Evolutionary conservation across 805 yeast genomes (phyloP).

Genomic region (Kodamaea kaohsiungensis): DNA sequence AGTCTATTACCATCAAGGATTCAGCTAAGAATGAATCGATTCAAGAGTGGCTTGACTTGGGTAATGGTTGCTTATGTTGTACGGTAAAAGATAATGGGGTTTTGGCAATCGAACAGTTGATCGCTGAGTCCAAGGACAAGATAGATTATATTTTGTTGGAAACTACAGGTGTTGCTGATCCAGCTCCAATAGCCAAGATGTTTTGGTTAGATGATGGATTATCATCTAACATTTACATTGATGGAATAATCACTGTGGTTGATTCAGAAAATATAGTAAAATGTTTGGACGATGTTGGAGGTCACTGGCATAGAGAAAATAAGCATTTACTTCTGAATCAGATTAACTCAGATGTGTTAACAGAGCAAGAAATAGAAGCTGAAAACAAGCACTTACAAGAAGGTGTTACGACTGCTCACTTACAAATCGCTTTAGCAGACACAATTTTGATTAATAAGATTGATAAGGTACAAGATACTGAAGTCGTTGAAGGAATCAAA

Average conservation of each 20-base stretch:
- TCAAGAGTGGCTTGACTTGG: constrained; percentile 94
- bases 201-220: constrained; percentile 96
- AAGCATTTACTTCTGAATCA: constrained; percentile 26
- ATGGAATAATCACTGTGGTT: constrained; percentile 87
- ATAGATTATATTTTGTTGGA: constrained; percentile 92
- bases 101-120: constrained; percentile 85
- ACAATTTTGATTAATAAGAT: constrained; percentile 75
- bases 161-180: constrained; percentile 96
- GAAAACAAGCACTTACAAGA: constrained; percentile 31
- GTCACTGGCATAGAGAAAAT: constrained; percentile 61
- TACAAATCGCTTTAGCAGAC: constrained; percentile 91
- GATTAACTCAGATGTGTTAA: constrained; percentile 18
- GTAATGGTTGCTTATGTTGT: constrained; percentile 96
- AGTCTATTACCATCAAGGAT: constrained; percentile 69
- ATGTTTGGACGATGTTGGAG: constrained; percentile 70
- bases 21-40: constrained; percentile 50
- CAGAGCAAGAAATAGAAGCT: constrained; percentile 31
- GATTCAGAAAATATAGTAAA: constrained; percentile 68
- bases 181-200: constrained; percentile 96
- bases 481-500: constrained; percentile 30
- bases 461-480: constrained; percentile 47
- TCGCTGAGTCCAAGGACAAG: constrained; percentile 64
- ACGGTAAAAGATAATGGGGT: constrained; percentile 96
- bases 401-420: constrained; percentile 76
- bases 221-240: constrained; percentile 80